These are phyloP conservation scores for Citrullus colocynthis DNA, from an alignment of 306 rosid genomes.

Conservation along the genomic window DNA sequence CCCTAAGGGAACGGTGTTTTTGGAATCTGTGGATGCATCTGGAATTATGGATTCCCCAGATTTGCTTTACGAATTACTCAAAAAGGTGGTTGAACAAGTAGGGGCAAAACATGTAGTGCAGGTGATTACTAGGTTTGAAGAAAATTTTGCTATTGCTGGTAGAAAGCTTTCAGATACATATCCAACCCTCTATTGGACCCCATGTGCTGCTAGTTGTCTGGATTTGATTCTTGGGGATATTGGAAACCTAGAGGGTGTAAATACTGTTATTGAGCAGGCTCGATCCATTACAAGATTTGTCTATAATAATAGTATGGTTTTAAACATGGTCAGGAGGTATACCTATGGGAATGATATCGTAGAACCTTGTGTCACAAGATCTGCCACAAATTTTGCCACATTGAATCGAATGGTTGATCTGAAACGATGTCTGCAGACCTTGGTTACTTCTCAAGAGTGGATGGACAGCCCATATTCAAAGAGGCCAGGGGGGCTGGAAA, in stretches of 20 bases:
- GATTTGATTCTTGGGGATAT: conserved; percentile 65
- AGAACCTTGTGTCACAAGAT: conserved; percentile 48
- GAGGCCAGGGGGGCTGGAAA: conserved; percentile 66
- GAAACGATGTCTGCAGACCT: conserved; percentile 63
- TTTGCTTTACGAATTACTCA: conserved; percentile 44
- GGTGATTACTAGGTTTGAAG: conserved; percentile 54
- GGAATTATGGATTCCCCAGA: conserved; percentile 33
- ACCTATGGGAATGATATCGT: conserved; percentile 66
- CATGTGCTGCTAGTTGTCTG: conserved; percentile 55
- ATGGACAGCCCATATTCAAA: conserved; percentile 65
- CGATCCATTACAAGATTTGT: conserved; percentile 68
- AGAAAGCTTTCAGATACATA: conserved; percentile 46
- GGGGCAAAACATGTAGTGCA: conserved; percentile 74
- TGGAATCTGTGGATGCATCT: conserved; percentile 64
- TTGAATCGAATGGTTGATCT: conserved; percentile 72
- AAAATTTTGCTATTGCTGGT: conserved; percentile 54
- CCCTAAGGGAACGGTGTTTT: conserved; percentile 62
- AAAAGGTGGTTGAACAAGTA: conserved; percentile 64
- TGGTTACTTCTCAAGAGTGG: conserved; percentile 91
- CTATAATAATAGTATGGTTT: conserved; percentile 51
- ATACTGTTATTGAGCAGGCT: conserved; percentile 55
- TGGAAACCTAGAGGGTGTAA: conserved; percentile 63
- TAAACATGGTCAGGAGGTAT: conserved; percentile 68
- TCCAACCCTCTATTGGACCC: conserved; percentile 71
- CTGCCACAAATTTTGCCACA: conserved; percentile 50